Percentiles rank a stretch among this genome's conserved stretches.
Conservation (phyloP, 257 asterid species). For the Buddleja alternifolia region DNA sequence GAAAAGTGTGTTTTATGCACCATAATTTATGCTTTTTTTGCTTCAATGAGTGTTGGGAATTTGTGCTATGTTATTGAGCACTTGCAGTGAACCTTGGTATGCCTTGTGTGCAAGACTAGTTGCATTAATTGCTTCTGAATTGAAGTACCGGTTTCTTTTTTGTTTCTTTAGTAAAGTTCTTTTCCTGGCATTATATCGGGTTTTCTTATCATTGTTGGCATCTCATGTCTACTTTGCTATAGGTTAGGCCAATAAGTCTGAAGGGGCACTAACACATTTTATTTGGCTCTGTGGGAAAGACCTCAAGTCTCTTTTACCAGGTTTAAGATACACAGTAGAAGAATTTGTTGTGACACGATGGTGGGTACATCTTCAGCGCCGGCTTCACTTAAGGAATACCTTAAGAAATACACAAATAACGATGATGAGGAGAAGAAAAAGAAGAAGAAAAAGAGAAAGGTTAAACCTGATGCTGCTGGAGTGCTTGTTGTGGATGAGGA, state of each 20-base stretch:
- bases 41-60: no score
- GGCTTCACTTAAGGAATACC: constrained; percentile 75
- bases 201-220: neutral
- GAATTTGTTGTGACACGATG: constrained; percentile 35
- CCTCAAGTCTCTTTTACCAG: neutral
- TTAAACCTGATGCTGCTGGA: constrained; percentile 47
- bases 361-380: constrained; percentile 48
- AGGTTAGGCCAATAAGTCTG: neutral
- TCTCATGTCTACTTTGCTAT: neutral
- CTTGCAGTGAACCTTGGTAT: no score
- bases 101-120: no score
- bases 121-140: no score
- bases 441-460: constrained; percentile 51
- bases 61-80: no score
- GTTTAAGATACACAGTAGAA: neutral
- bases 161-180: no score
- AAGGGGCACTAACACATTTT: neutral
- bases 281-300: neutral
- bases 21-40: no score
- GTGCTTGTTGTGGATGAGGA: constrained; percentile 79
- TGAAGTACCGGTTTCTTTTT: neutral
- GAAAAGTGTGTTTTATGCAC: no score
- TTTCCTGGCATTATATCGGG: no score
- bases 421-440: constrained; percentile 60
- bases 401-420: constrained; percentile 63